Percentiles rank a stretch among this genome's conserved stretches.
These are phyloP conservation scores for Conticribra weissflogii DNA, from an alignment of 108 stramenopile species.

Conservation along the genomic window DNA sequence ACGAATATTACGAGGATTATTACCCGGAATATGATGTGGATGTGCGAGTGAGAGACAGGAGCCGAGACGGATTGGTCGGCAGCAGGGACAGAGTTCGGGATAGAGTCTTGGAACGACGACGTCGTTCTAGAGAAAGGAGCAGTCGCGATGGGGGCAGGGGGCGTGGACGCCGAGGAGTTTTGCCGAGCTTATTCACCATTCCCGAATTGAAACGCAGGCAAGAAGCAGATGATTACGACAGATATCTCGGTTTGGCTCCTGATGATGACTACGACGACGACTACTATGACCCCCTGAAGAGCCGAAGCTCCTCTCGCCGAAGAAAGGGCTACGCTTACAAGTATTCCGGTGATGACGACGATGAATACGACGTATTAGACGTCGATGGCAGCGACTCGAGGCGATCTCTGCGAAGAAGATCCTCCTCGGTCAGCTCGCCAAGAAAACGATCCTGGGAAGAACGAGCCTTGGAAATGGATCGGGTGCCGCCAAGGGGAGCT, in stretches of 20 bases:
- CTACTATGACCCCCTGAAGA: background rate
- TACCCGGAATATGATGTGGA: background rate
- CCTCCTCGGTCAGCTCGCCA: background rate
- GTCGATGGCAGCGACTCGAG: slow-evolving; percentile 11
- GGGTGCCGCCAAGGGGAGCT: slow-evolving; percentile 63
- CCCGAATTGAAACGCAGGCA: slow-evolving; percentile 17
- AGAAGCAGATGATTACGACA: slow-evolving; percentile 40
- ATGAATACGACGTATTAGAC: slow-evolving; percentile 39
- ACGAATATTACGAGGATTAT: slow-evolving; percentile 11
- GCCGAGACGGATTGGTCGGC: background rate
- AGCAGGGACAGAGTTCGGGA: background rate
- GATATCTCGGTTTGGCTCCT: slow-evolving; percentile 30
- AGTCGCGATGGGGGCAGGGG: slow-evolving; percentile 18
- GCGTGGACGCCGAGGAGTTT: slow-evolving; percentile 5
- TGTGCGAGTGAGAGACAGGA: background rate
- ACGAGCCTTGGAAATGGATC: slow-evolving; percentile 70
- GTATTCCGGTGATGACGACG: slow-evolving; percentile 50
- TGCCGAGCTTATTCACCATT: slow-evolving; percentile 15
- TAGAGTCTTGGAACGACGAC: background rate
- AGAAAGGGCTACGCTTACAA: slow-evolving; percentile 66
- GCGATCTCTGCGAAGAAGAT: background rate
- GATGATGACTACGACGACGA: slow-evolving; percentile 26
- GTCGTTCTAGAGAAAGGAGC: background rate
- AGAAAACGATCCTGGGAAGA: slow-evolving; percentile 70
- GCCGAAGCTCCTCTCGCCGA: slow-evolving; percentile 27